A percentile compares a stretch with the other conserved stretches of the same genome.
phyloP scores from a whole-genome alignment of 306 rosid genomes.

The Lathyrus tuberosus region DNA sequence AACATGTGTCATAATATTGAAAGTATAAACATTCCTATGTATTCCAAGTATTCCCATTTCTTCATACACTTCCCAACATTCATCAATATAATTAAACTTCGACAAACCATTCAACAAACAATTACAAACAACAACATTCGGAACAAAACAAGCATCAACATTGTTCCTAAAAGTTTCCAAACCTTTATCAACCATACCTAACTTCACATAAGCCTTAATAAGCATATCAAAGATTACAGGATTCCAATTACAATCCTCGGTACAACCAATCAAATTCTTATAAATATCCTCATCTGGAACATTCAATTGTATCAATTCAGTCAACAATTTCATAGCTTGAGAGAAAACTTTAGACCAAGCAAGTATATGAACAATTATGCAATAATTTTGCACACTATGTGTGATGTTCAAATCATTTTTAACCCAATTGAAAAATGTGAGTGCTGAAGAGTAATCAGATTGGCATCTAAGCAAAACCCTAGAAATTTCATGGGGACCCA shows the following conservation, averaged over 20 bases:
- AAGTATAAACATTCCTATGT: slow-evolving; percentile 74
- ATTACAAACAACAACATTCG: slow-evolving; percentile 73
- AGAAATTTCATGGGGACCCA: slow-evolving; percentile 70
- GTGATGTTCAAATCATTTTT: slow-evolving; percentile 59
- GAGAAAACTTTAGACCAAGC: slow-evolving; percentile 64
- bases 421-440: slow-evolving; percentile 73
- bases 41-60: slow-evolving; percentile 85
- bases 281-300: slow-evolving; percentile 54
- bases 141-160: slow-evolving; percentile 60
- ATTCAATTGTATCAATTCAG: slow-evolving; percentile 58
- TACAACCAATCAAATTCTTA: slow-evolving; percentile 47
- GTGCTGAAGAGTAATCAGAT: slow-evolving; percentile 70
- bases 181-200: slow-evolving; percentile 66
- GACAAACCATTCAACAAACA: slow-evolving; percentile 63
- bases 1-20: slow-evolving; percentile 75
- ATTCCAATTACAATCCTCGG: slow-evolving; percentile 83
- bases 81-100: slow-evolving; percentile 50
- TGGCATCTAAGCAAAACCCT: slow-evolving; percentile 80
- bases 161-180: slow-evolving; percentile 61
- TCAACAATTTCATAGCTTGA: slow-evolving; percentile 64
- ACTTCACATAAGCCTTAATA: slow-evolving; percentile 78
- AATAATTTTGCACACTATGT: slow-evolving; percentile 61
- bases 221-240: slow-evolving; percentile 77
- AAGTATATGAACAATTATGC: slow-evolving; percentile 62
- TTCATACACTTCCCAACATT: slow-evolving; percentile 84